Evolutionary conservation across 208 protist species (phyloP).

Genomic region (Trypanosoma cruzi): DNA sequence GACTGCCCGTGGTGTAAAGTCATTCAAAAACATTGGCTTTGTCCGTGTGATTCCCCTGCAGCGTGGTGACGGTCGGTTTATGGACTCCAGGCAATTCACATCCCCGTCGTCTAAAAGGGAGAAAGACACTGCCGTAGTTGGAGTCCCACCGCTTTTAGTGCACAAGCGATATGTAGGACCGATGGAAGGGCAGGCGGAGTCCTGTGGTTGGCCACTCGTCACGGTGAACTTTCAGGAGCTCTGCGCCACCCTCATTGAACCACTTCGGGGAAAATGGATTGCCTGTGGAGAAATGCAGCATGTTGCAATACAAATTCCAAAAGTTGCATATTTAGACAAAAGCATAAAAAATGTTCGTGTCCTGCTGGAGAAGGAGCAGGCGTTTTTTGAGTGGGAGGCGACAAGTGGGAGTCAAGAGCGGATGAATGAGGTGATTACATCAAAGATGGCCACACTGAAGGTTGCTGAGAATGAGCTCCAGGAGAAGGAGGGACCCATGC

Average conservation of each 20-base stretch:
- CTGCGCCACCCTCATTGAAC: constrained; percentile 50
- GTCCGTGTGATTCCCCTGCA: constrained; percentile 36
- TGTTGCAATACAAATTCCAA: constrained; percentile 37
- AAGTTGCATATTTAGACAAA: neutral
- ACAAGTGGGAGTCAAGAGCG: neutral
- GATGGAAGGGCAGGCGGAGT: constrained; percentile 7
- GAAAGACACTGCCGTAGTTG: neutral
- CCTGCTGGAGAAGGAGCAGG: constrained; percentile 15
- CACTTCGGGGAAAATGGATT: constrained; percentile 33
- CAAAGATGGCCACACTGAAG: neutral
- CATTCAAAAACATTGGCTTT: constrained; percentile 64
- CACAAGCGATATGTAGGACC: neutral
- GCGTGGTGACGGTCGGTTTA: neutral
- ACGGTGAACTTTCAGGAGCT: constrained; percentile 57
- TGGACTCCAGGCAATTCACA: neutral
- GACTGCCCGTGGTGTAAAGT: neutral
- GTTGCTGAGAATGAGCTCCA: constrained; percentile 5
- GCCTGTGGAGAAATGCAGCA: constrained; percentile 11
- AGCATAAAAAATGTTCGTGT: neutral
- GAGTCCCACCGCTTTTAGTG: neutral
- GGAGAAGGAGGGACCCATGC: neutral
- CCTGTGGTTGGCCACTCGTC: constrained; percentile 51
- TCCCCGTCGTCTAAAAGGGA: neutral
- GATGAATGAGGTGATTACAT: constrained; percentile 12
- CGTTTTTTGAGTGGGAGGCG: constrained; percentile 1